phyloP scores from a whole-genome alignment of 225 moss, liverwort and hornwort genomes.

The Pseudoscleropodium purum region DNA sequence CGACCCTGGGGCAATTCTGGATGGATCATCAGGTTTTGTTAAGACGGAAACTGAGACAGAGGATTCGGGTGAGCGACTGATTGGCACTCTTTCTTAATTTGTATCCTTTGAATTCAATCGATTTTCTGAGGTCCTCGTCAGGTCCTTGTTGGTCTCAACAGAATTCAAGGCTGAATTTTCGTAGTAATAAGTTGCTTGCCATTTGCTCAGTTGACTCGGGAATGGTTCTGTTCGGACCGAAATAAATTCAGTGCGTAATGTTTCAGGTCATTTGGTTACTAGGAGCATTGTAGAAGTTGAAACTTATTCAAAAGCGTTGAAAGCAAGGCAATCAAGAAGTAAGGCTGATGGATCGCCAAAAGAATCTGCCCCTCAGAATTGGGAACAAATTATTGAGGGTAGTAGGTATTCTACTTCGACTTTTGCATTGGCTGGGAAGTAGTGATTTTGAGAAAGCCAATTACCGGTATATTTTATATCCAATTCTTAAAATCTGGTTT shows the following conservation, averaged over 20 bases:
- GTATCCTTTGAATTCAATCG: not conserved
- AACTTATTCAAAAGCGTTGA: constrained; percentile 3
- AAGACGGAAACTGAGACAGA: constrained; percentile 38
- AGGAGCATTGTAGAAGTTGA: constrained; percentile 16
- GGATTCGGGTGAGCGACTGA: constrained; percentile 28
- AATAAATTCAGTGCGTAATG: not conserved
- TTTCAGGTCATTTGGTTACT: constrained; percentile 25
- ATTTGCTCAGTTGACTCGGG: not conserved
- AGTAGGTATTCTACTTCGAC: constrained; percentile 28
- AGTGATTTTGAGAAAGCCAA: not conserved
- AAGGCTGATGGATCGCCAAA: constrained; percentile 10
- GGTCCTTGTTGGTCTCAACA: not conserved
- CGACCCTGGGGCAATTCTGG: constrained; percentile 3
- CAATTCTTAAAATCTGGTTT: not conserved
- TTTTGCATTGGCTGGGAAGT: not conserved
- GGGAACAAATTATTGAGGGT: constrained; percentile 41
- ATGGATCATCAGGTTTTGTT: not conserved
- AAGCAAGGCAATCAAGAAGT: constrained; percentile 9
- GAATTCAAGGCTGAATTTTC: not conserved
- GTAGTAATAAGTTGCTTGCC: not conserved
- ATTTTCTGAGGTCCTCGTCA: not conserved
- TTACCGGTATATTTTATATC: not conserved
- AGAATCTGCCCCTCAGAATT: constrained; percentile 28
- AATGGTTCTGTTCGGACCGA: not conserved
- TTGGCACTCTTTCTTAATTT: not conserved